Evolutionary conservation across 441 rosid species (phyloP).

Genomic region (Aquilaria agallochum): DNA sequence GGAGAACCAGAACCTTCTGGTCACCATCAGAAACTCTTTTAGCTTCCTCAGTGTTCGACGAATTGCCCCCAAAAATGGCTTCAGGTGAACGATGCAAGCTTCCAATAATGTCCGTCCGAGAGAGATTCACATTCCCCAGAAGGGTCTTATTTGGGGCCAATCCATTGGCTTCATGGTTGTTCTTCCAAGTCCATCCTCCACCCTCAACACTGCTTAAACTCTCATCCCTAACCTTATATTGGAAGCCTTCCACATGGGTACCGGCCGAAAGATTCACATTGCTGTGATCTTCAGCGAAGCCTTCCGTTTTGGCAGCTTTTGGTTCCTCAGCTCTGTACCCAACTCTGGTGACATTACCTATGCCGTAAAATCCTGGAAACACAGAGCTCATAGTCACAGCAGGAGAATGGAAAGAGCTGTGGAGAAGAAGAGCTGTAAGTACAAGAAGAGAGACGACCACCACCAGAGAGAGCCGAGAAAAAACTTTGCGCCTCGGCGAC

Average conservation of each 20-base stretch:
- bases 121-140: conserved; percentile 13
- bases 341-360: conserved; percentile 15
- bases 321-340: not conserved
- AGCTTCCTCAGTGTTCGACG: conserved; percentile 8
- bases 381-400: conserved; percentile 27
- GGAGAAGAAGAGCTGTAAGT: conserved; percentile 37
- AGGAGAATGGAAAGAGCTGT: conserved; percentile 37
- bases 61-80: conserved; percentile 11
- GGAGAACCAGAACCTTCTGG: too few species aligned
- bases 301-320: not conserved
- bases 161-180: conserved; percentile 11
- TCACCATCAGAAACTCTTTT: conserved; percentile 10
- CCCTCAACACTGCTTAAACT: conserved; percentile 3
- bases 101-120: conserved; percentile 15
- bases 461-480: conserved; percentile 49
- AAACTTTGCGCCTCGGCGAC: conserved; percentile 33
- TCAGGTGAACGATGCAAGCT: conserved; percentile 15
- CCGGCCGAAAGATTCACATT: conserved; percentile 5
- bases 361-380: conserved; percentile 36
- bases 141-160: conserved; percentile 12
- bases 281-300: not conserved
- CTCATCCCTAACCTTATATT: not conserved
- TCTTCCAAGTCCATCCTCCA: conserved; percentile 3
- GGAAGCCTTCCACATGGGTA: not conserved
- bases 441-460: conserved; percentile 39